Evolutionary conservation across 108 stramenopile species (phyloP).

Genomic region (Aureococcus anophagefferens): DNA sequence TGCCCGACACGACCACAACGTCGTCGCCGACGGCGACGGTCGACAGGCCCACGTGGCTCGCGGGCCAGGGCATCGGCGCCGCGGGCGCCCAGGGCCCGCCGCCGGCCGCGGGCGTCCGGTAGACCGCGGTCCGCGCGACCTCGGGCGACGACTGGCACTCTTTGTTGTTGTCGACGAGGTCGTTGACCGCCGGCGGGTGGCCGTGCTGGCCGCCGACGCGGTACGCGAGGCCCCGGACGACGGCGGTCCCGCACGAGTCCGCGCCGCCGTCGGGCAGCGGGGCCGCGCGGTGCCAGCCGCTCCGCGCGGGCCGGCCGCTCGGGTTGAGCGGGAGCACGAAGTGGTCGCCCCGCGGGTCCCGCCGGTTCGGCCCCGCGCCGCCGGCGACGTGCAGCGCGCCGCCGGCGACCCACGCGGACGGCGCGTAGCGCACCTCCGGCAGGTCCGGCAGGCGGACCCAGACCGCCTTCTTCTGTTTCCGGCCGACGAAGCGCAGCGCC

Average conservation of each 20-base stretch:
- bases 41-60: not conserved
- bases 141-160: not conserved
- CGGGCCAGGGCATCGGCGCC: not conserved
- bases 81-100: not conserved
- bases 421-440: not conserved
- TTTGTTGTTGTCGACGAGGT: not conserved
- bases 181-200: not conserved
- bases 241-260: not conserved
- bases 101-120: not conserved
- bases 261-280: not conserved
- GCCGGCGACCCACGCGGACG: not conserved
- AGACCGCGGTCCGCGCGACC: not conserved
- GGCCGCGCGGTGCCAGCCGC: not conserved
- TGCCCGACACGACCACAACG: not conserved
- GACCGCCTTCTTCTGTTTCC: not conserved
- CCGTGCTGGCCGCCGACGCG: constrained; percentile 1
- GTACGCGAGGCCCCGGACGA: not conserved
- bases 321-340: not conserved
- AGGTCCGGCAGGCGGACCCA: not conserved
- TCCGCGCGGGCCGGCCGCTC: not conserved
- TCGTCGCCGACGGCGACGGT: not conserved
- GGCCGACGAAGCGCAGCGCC: not conserved
- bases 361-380: not conserved
- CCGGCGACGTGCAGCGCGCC: not conserved
- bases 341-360: not conserved